These are phyloP conservation scores for Phialophora tarda DNA, from an alignment of 2,329 filamentous ascomycete species.

Conservation along the genomic window DNA sequence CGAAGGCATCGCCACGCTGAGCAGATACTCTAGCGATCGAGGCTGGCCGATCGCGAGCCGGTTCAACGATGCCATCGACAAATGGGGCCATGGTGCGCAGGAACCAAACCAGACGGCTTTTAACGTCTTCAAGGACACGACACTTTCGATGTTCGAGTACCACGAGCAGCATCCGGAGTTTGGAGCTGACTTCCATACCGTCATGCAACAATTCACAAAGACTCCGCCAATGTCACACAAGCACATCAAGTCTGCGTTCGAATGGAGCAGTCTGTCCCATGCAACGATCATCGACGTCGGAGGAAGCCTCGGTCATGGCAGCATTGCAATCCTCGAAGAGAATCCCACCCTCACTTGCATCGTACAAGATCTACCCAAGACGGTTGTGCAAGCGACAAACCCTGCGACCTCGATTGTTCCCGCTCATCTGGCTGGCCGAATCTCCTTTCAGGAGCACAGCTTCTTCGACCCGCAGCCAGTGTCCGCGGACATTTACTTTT, in stretches of 20 bases:
- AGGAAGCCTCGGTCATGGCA: slow-evolving; percentile 28
- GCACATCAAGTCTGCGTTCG: slow-evolving; percentile 19
- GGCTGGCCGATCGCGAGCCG: slow-evolving; percentile 32
- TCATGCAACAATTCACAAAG: slow-evolving; percentile 25
- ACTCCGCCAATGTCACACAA: slow-evolving; percentile 18
- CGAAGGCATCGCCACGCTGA: slow-evolving; percentile 19
- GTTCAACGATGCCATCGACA: slow-evolving; percentile 40
- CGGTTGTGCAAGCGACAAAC: slow-evolving; percentile 4
- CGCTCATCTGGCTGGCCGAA: slow-evolving; percentile 34
- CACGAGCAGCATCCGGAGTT: slow-evolving; percentile 36
- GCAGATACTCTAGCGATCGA: slow-evolving; percentile 17
- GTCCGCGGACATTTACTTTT: slow-evolving; percentile 63
- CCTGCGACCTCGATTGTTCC: slow-evolving; percentile 22
- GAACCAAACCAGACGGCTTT: slow-evolving; percentile 40
- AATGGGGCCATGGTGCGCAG: slow-evolving; percentile 33
- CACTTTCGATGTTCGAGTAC: slow-evolving; percentile 45
- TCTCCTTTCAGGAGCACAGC: slow-evolving; percentile 57
- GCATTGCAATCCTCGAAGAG: slow-evolving; percentile 42
- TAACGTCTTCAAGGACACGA: slow-evolving; percentile 41
- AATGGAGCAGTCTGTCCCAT: slow-evolving; percentile 12
- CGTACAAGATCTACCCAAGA: slow-evolving; percentile 34
- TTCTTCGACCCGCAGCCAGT: slow-evolving; percentile 64
- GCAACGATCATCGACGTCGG: slow-evolving; percentile 26
- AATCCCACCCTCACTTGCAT: slow-evolving; percentile 37
- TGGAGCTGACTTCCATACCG: slow-evolving; percentile 18